Evolutionary conservation across 352 stramenopile genomes (phyloP).

Genomic region (Pythium sp.): DNA sequence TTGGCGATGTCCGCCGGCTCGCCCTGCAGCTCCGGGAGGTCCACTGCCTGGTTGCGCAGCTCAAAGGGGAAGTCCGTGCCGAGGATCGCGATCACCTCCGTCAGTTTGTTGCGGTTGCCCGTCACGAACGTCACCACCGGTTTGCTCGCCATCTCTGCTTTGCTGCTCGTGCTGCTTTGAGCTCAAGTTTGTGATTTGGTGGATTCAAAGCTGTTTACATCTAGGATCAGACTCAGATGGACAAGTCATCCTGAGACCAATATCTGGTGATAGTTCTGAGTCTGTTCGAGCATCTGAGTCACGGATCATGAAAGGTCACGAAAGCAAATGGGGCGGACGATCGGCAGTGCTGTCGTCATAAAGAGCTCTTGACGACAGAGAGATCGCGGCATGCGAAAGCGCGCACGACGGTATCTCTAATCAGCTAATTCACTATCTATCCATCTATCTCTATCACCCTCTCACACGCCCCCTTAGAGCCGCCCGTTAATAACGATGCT

Average conservation of each 20-base stretch:
- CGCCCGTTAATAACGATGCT: constrained; percentile 38
- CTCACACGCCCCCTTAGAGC: not conserved
- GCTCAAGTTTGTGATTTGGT: not conserved
- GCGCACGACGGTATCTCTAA: not conserved
- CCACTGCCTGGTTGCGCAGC: constrained; percentile 90
- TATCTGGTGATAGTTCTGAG: not conserved
- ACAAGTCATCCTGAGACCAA: not conserved
- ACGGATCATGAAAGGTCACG: constrained; percentile 14
- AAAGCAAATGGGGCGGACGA: not conserved
- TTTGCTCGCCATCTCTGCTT: constrained; percentile 24
- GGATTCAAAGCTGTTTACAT: not conserved
- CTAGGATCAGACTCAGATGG: not conserved
- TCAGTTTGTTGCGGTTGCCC: constrained; percentile 85
- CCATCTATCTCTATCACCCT: not conserved
- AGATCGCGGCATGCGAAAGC: not conserved
- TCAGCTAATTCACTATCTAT: not conserved
- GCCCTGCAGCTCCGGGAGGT: constrained; percentile 98
- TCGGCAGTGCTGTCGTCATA: not conserved
- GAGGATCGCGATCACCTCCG: constrained; percentile 81
- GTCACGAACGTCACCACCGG: constrained; percentile 68
- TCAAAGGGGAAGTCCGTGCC: constrained; percentile 88
- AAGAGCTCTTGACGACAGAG: not conserved
- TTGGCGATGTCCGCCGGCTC: constrained; percentile 92
- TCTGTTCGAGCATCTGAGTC: not conserved
- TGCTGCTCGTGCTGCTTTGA: not conserved